Conservation (phyloP, 352 stramenopile species). For the Phytophthora europaea region DNA sequence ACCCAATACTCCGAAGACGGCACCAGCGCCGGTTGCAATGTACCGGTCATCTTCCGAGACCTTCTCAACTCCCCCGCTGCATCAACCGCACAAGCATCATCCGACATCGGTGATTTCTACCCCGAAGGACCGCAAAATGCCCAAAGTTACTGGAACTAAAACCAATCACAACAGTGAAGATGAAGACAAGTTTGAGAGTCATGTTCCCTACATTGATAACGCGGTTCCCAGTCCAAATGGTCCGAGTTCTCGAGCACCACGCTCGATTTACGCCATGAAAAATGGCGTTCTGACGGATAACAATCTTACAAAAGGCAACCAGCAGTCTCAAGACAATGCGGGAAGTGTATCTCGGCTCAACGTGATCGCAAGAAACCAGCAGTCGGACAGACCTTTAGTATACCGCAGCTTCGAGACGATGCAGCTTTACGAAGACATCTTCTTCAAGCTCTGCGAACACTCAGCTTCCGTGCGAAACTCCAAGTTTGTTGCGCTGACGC, state of each 20-base stretch:
- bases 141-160: not conserved
- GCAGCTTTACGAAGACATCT: conserved; percentile 59
- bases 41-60: conserved; percentile 27
- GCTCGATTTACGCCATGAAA: conserved; percentile 26
- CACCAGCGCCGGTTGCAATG: conserved; percentile 10
- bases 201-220: not conserved
- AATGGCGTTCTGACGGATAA: conserved; percentile 25
- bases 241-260: not conserved
- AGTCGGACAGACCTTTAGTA: conserved; percentile 33
- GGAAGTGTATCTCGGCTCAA: conserved; percentile 1
- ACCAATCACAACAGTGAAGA: conserved; percentile 28
- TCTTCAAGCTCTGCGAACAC: conserved; percentile 66
- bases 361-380: not conserved
- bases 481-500: conserved; percentile 68
- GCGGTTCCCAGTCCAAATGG: not conserved
- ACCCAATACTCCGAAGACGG: conserved; percentile 21
- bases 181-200: conserved; percentile 30
- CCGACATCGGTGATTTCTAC: not conserved
- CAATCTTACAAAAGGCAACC: conserved; percentile 35
- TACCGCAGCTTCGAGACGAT: conserved; percentile 45
- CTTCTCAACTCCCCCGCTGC: conserved; percentile 20
- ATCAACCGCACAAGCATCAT: conserved; percentile 7
- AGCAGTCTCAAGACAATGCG: conserved; percentile 28
- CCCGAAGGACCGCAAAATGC: not conserved
- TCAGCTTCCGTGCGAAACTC: conserved; percentile 48